Base-by-base conservation (phyloP, 2,329 filamentous ascomycete species). In the Epichloe gansuensis region DNA sequence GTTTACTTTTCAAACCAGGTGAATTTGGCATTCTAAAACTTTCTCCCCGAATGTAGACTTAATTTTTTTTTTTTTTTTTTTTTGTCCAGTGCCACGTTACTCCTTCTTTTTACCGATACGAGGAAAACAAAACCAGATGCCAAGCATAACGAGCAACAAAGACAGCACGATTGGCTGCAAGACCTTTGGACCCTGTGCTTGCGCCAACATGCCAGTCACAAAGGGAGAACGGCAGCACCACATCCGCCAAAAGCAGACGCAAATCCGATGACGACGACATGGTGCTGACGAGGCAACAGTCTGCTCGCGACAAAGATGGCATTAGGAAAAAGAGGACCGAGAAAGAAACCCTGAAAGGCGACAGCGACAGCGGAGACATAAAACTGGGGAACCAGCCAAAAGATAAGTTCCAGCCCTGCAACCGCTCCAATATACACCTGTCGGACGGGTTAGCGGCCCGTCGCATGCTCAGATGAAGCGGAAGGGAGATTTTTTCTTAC, bases 181-280 rank as follows among this genome's bases (percentile, higher is more conserved):
- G 5, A 74, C 74, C 46, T 64, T 60, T 4, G 78, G 75, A 0
- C 76, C 75, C 50, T 66, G 72, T 7, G 63, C 67, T 11, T 70
- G 67, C 0, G 82, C 81, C 61, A 85, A 77, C 1, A 80, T 81
- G 9, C 82, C 82, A 2, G 84, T 81, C 0, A 77, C 72, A 70
- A 86, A 67, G 53, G 53, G 4, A 73, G 11, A 89, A 80, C 63
- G 0, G 83, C 83, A 2, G 82, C 85, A 0, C 86, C 86, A 1
- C 75, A 77, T 0, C 85, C 83, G 0, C 86, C 86, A 62, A 89
- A 78, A 0, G 86, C 85, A 46, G 85, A 81, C 0, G 82, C 83
- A 56, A 90, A 90, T 0, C 86, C 86, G 54, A 91, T 86, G 0
- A 81, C 79, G 5, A 77, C 79, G 6, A 89, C 85, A 58, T 90